Percentiles rank a stretch among this genome's conserved stretches.
phyloP scores from a whole-genome alignment of 1,284 basidiomycete species.

The Coniophora puteana region DNA sequence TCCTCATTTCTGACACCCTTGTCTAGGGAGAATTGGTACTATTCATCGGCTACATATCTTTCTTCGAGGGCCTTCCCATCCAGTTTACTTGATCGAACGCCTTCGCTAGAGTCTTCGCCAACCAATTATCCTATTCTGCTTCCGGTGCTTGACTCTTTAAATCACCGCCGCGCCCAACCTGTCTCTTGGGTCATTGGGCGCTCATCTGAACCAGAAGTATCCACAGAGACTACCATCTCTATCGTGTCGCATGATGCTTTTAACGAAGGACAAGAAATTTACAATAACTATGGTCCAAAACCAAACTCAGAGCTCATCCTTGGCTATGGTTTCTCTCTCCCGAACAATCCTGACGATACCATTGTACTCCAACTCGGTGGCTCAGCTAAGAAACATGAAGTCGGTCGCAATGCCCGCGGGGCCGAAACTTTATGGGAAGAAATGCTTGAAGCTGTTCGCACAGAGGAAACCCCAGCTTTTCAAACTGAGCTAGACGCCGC shows the following conservation, averaged over 20 bases:
- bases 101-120: constrained; percentile 46
- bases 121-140: constrained; percentile 75
- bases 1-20: not conserved
- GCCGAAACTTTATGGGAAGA: constrained; percentile 60
- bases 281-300: constrained; percentile 87
- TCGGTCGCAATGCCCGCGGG: constrained; percentile 55
- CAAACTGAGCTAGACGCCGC: constrained; percentile 65
- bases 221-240: constrained; percentile 19
- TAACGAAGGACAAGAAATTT: constrained; percentile 55
- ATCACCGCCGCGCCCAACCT: constrained; percentile 70
- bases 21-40: constrained; percentile 66
- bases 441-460: constrained; percentile 38
- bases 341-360: constrained; percentile 78
- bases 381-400: constrained; percentile 48
- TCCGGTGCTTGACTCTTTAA: constrained; percentile 82
- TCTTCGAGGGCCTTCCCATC: constrained; percentile 90
- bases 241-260: constrained; percentile 47
- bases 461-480: constrained; percentile 37
- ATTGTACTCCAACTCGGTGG: constrained; percentile 76
- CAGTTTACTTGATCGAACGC: constrained; percentile 57
- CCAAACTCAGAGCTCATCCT: constrained; percentile 85
- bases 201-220: not conserved
- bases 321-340: constrained; percentile 82
- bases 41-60: constrained; percentile 69
- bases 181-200: constrained; percentile 73